Base-by-base conservation (phyloP, 768 basidiomycete genomes). In the Rhodotorula diobovata region DNA sequence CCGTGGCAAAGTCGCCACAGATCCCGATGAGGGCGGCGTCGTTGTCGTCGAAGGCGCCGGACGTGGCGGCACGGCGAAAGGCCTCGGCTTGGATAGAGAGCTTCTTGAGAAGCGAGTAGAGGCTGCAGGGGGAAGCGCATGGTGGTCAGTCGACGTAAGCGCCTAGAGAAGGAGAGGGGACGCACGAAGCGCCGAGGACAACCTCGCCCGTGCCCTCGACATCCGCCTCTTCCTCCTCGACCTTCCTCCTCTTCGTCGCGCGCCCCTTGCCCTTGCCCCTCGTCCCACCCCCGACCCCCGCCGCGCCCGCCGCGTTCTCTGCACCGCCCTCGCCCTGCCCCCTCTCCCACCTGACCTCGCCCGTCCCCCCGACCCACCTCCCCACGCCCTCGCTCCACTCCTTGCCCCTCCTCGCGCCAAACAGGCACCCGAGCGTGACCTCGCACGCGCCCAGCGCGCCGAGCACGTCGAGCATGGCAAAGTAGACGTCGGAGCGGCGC, bases 401-500 rank as follows among this genome's bases (percentile, higher is more conserved):
- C 71, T 82, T 80, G 65, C 82, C 83, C 77, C 80, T 82, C 46
- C 83, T 80, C 28, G 77, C 73, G 35, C 79, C 80, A 56, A 84
- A 81, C n/a, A 86, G 77, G 28, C 82, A 80, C 62, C 80, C 80
- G 41, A 86, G 80, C 1, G 83, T 85, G 30, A 85, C 80, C 74
- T 86, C 85, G 65, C 83, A 85, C 70, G 85, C 85, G 8, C 82
- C 83, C 80, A 87, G 81, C 25, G 83, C 80, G 41, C 82, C 81
- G 54, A 86, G 77, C 21, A 86, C 78, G 25, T 78, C 79, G 18
- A 86, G 77, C 83, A 85, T 84, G 8, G 83, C 82, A 60, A 85
- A 79, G 75, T 86, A 86, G 25, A 82, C 80, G 35, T 83, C 81
- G 63, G 80, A 82, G 28, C 85, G 82, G 1, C 81, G 75, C 39